Base-by-base conservation (phyloP, 2,329 filamentous ascomycete species). In the Calonectria multiphialidica region DNA sequence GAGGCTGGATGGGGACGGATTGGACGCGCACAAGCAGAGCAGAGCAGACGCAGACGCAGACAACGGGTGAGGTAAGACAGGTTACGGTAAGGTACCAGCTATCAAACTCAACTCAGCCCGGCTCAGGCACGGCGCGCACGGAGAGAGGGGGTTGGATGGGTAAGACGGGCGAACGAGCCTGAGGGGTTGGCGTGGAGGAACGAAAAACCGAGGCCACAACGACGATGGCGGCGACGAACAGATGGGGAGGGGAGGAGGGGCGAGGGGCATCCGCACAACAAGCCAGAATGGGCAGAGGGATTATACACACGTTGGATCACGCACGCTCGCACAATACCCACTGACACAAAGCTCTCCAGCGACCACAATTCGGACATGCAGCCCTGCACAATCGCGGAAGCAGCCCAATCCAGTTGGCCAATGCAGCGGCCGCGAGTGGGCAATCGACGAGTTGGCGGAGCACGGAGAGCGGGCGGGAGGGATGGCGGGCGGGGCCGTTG, bases 401-500 rank as follows among this genome's bases (percentile, higher is more conserved):
- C n/a, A 30, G n/a, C 9, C 53, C 44, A 66, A 59, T 59, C 53
- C 33, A 15, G 62, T 62, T 70, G 68, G 68, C 57, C 68, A 70
- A 61, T 66, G 68, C 68, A 21, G 45, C 40, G 57, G 21, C 63
- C 49, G 40, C 40, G 53, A 62, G 53, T 50, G 66, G 66, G 33
- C 66, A 62, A 62, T 57, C 55, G 55, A 67, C 57, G 42, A 49
- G 42, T 49, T 12, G 61, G 42, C 66, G 47, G 61, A 66, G 68
- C 40, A 67, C 63, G 25, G 55, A 64, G 55, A 49, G 68, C 63
- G 63, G 47, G 63, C 68, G 68, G 68, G 68, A 63, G 53, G 45
- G 59, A 69, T 64, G 61, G 63, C 68, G 55, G 64, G 68, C 63
- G 53, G 68, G 55, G 68, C 55, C 68, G 63, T 71, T 53, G 63